Conservation (phyloP, 1,284 basidiomycete species). For the Tausonia pullulans region DNA sequence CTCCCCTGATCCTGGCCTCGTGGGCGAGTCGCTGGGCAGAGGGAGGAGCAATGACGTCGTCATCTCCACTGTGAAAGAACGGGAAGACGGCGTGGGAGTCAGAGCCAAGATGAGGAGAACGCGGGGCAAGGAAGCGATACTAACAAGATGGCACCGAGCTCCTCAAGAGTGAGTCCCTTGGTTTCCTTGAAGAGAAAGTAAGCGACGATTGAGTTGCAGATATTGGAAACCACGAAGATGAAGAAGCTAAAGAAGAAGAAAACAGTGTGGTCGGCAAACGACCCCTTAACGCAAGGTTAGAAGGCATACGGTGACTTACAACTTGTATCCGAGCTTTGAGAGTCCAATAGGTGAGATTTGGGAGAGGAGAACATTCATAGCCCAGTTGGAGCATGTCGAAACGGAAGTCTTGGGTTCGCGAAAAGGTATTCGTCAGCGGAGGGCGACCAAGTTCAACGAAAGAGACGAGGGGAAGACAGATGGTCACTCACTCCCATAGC, state of each 20-base stretch:
- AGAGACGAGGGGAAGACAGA: too few relatives aligned
- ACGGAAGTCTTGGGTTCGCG: conserved; percentile 34
- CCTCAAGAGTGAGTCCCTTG: conserved; percentile 39
- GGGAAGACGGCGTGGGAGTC: too few relatives aligned
- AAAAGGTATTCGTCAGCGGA: not conserved
- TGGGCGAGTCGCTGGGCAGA: not conserved
- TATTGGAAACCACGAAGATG: conserved; percentile 13
- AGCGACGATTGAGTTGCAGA: conserved; percentile 26
- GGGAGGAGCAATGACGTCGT: conserved; percentile 1
- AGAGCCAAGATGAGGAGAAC: too few relatives aligned
- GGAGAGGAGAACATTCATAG: conserved; percentile 41
- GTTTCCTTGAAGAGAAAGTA: conserved; percentile 48
- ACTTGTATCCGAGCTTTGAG: conserved; percentile 38
- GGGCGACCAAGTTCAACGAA: not conserved
- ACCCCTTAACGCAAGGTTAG: too few relatives aligned
- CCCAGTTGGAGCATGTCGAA: conserved; percentile 55
- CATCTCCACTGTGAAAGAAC: too few relatives aligned
- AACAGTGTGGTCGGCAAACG: too few relatives aligned
- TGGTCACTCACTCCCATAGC: conserved; percentile 4
- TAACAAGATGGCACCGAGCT: conserved; percentile 24
- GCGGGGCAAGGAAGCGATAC: too few relatives aligned
- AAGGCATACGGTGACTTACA: too few relatives aligned
- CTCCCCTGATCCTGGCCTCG: not conserved
- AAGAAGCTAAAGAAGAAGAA: too few relatives aligned
- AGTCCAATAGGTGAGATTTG: conserved; percentile 47